Percentiles rank a stretch among this genome's conserved stretches.
phyloP scores from a whole-genome alignment of 2,329 filamentous ascomycete species.

The Tolypocladium cylindrosporum region DNA sequence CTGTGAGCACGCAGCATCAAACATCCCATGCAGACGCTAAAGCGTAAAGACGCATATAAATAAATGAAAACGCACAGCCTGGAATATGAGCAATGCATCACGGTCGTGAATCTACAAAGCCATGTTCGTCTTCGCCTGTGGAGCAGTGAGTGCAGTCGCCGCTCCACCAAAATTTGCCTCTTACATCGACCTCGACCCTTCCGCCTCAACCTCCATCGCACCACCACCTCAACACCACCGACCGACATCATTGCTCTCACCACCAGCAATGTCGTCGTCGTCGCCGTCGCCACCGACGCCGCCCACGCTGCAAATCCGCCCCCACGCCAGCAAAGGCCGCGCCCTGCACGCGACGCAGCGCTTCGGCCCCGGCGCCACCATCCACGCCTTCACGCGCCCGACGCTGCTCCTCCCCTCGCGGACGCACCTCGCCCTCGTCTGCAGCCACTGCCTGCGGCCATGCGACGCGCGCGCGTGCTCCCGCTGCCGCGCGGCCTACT shows the following conservation, averaged over 20 bases:
- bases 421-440: constrained; percentile 29
- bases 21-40: background rate
- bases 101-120: background rate
- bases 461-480: constrained; percentile 32
- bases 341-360: constrained; percentile 30
- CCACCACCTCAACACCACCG: background rate
- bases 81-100: background rate
- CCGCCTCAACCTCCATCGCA: background rate
- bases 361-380: constrained; percentile 33
- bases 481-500: constrained; percentile 41
- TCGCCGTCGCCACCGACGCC: background rate
- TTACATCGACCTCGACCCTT: background rate
- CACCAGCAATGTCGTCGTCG: background rate
- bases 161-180: background rate
- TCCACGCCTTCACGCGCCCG: constrained; percentile 30
- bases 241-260: background rate
- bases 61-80: background rate
- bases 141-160: background rate
- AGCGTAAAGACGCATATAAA: background rate
- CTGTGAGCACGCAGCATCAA: background rate
- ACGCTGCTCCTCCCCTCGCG: constrained; percentile 38
- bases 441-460: constrained; percentile 37
- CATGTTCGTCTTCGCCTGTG: background rate
- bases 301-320: constrained; percentile 14
- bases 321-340: constrained; percentile 30